Evolutionary conservation across 495 filamentous ascomycete species (phyloP).

Genomic region (Aspergillus hancockii): DNA sequence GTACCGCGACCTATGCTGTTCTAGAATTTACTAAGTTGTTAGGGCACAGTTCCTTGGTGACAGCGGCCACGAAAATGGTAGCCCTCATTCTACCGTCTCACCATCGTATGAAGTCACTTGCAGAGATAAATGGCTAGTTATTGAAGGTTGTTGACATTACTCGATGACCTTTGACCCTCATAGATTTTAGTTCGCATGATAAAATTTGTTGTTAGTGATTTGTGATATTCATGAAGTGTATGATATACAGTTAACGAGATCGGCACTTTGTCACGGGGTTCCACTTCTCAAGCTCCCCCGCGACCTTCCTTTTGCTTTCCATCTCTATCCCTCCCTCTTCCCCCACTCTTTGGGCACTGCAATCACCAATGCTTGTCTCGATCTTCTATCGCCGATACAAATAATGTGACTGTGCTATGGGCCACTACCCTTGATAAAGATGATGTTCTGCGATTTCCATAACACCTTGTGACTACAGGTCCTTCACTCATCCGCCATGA

Average conservation of each 20-base stretch:
- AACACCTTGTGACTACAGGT: background rate
- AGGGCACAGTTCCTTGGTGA: background rate
- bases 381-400: background rate
- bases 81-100: too few species aligned
- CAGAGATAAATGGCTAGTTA: background rate
- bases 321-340: too few species aligned
- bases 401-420: background rate
- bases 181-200: too few species aligned
- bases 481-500: conserved; percentile 46
- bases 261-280: too few species aligned
- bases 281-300: too few species aligned
- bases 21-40: background rate
- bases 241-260: too few species aligned
- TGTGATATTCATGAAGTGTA: too few species aligned
- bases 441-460: background rate
- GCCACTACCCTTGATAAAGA: background rate
- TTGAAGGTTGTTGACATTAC: background rate
- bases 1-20: background rate
- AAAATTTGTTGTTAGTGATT: too few species aligned
- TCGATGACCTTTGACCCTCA: too few species aligned
- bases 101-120: background rate
- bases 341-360: too few species aligned
- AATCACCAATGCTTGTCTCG: too few species aligned
- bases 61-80: background rate
- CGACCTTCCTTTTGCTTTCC: too few species aligned